Evolutionary conservation across 1,284 basidiomycete species (phyloP), one percentile per base, ranked within the genome.

Genomic region (Boletellus deceptivus): DNA sequence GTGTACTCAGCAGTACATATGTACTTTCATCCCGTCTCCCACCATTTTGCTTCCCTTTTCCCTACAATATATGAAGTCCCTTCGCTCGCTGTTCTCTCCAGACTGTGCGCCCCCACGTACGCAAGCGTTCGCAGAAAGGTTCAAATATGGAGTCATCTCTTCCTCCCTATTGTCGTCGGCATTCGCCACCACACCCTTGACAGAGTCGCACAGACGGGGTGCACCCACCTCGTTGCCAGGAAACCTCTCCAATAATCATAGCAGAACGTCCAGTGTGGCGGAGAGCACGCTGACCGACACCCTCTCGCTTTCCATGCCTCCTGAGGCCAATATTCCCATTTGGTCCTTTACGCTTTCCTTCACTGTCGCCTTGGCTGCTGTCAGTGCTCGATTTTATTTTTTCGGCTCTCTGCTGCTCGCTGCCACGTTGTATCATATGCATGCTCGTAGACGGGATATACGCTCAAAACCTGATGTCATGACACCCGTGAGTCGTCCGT

Each of bases 71-170:
- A 36, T 74, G 49, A 59, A 64, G 73, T 41, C 68, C 62, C 38
- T 68, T 58, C 17, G 48, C 64, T 51, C 68, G 64, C 45, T 64
- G 60, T 48, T 65, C 65, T 45, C 56, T 46, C 49, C 59, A 2
- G 45, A 56, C 42, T 49, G 46, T 24, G 44, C 50, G 10, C 53
- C 58, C 39, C 63, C 54, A 57, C 62, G 66, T 24, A 66, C 74
- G 11, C 75, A 65, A 57, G 72, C 72, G 35, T 87, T 90, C 58
- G 79, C 82, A 14, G 89, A 91, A 68, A 83, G 80, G 43, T 91
- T 91, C 78, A 90, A 90, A 68, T 91, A 91, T 75, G 81, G 80
- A 53, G 79, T 91, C n/a, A 90, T 91, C 52, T 89, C 89, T 4
- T 91, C 89, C 1, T 82, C 88, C 3, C 73, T 91, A 8, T 75